phyloP scores from a whole-genome alignment of 441 rosid species.

The Croton laevigatus region DNA sequence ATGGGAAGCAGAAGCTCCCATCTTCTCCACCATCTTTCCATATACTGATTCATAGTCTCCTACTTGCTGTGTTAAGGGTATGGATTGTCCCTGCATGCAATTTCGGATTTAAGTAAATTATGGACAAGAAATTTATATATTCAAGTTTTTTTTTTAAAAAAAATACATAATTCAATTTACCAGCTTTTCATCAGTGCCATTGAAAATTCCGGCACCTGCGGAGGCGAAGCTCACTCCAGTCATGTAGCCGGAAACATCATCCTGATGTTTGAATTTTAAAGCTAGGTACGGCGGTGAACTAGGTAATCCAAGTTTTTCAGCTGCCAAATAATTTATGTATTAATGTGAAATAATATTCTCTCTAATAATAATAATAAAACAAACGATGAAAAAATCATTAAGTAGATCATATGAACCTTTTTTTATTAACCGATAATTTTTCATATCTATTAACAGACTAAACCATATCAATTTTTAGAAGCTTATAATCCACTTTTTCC shows the following conservation, averaged over 20 bases:
- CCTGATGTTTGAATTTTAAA: neutral
- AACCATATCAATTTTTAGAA: too few relatives aligned
- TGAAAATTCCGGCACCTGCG: conserved; percentile 50
- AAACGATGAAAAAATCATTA: too few relatives aligned
- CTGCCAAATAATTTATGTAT: conserved; percentile 25
- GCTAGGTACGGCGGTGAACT: conserved; percentile 42
- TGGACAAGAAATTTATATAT: too few relatives aligned
- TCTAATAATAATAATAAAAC: too few relatives aligned
- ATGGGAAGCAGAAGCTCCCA: conserved; percentile 31
- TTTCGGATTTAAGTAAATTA: too few relatives aligned
- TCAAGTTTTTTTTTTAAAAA: too few relatives aligned
- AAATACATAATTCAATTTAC: neutral
- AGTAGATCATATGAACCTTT: too few relatives aligned
- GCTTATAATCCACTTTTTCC: too few relatives aligned
- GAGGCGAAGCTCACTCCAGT: conserved; percentile 53
- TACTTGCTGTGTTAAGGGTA: conserved; percentile 35
- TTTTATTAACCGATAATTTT: too few relatives aligned
- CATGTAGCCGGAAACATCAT: conserved; percentile 23
- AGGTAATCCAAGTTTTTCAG: conserved; percentile 45
- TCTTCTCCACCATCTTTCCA: conserved; percentile 15
- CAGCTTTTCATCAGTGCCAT: conserved; percentile 25
- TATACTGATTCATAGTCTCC: conserved; percentile 22
- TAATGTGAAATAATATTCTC: too few relatives aligned
- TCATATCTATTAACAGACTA: too few relatives aligned
- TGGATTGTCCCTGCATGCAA: conserved; percentile 23